Evolutionary conservation across 2,329 filamentous ascomycete species (phyloP).

Genomic region (Cladosporium oxysporum): DNA sequence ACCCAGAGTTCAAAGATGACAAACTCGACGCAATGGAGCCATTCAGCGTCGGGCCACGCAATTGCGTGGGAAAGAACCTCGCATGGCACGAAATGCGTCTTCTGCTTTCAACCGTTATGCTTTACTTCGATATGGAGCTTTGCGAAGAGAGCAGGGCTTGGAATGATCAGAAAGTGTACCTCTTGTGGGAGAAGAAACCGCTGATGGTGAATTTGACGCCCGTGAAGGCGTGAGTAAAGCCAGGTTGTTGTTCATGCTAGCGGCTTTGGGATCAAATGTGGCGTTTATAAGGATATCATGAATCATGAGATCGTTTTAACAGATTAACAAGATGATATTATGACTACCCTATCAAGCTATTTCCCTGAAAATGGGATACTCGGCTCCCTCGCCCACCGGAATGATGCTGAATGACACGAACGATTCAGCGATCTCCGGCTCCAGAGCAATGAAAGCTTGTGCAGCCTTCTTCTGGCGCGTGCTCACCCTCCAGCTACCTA

Average conservation of each 20-base stretch:
- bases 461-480: slow-evolving; percentile 33
- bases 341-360: background rate
- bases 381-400: slow-evolving; percentile 27
- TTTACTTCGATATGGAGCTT: slow-evolving; percentile 40
- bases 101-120: slow-evolving; percentile 41
- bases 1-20: slow-evolving; percentile 32
- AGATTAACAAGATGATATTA: background rate
- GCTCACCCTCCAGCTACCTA: slow-evolving; percentile 29
- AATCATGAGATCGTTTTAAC: background rate
- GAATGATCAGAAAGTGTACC: slow-evolving; percentile 36
- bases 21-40: slow-evolving; percentile 33
- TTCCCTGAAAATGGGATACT: slow-evolving; percentile 28
- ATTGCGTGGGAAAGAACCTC: slow-evolving; percentile 32
- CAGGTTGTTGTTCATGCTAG: background rate
- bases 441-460: slow-evolving; percentile 30
- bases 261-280: background rate
- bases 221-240: background rate
- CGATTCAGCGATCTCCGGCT: slow-evolving; percentile 33
- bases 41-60: slow-evolving; percentile 33
- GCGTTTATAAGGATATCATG: background rate
- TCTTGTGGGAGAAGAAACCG: slow-evolving; percentile 37
- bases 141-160: slow-evolving; percentile 32
- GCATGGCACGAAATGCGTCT: slow-evolving; percentile 43
- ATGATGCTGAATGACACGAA: slow-evolving; percentile 31
- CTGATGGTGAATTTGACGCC: slow-evolving; percentile 25